Evolutionary conservation across 1,284 basidiomycete species (phyloP).

Genomic region (Heterobasidion annosum): DNA sequence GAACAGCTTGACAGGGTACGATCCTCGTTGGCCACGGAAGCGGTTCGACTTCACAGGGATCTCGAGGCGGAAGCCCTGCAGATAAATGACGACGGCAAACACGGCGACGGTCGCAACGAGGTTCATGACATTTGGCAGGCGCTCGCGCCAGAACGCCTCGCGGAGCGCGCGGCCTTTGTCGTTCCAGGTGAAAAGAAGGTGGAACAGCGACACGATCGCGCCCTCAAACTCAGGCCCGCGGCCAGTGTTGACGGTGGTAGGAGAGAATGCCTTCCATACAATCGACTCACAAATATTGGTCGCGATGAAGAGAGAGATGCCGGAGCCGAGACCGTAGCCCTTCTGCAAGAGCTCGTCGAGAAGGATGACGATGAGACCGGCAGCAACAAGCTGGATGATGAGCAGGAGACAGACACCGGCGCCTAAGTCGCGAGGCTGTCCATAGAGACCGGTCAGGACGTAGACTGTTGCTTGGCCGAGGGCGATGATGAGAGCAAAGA

Average conservation of each 20-base stretch:
- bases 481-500: conserved; percentile 94
- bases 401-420: conserved; percentile 94
- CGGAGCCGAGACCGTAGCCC: conserved; percentile 96
- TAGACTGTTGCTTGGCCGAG: conserved; percentile 97
- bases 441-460: conserved; percentile 95
- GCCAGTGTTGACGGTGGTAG: conserved; percentile 96
- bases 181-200: conserved; percentile 97
- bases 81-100: conserved; percentile 94
- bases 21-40: conserved; percentile 91
- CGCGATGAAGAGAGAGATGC: conserved; percentile 98
- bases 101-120: conserved; percentile 87
- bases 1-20: conserved; percentile 97
- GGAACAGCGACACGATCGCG: conserved; percentile 94
- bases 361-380: conserved; percentile 94
- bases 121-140: conserved; percentile 98
- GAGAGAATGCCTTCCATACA: conserved; percentile 99
- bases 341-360: conserved; percentile 98
- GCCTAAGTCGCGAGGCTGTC: conserved; percentile 88
- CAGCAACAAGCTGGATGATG: conserved; percentile 92
- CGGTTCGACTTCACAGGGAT: conserved; percentile 97
- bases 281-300: conserved; percentile 99
- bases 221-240: conserved; percentile 98
- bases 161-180: conserved; percentile 96
- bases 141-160: conserved; percentile 97
- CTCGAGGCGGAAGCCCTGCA: conserved; percentile 98